phyloP scores from a whole-genome alignment of 805 yeast species.

The Cyberlindnera bimundalis region DNA sequence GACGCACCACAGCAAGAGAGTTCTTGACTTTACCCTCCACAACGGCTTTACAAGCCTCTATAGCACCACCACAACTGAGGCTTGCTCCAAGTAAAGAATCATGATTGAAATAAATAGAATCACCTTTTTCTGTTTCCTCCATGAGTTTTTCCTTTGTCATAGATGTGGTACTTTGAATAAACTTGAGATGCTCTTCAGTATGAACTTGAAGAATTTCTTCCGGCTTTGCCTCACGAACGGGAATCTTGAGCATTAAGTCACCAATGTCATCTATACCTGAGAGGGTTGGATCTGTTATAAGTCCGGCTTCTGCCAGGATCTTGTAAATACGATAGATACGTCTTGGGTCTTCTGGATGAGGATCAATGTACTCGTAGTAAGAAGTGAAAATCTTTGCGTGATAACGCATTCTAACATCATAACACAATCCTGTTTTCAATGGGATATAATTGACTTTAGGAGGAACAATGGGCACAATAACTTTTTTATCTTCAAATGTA shows the following conservation, averaged over 20 bases:
- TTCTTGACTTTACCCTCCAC: slow-evolving; percentile 90
- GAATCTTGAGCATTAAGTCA: slow-evolving; percentile 81
- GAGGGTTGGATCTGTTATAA: slow-evolving; percentile 76
- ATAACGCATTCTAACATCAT: slow-evolving; percentile 96
- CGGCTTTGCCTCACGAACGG: slow-evolving; percentile 81
- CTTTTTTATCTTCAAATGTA: slow-evolving; percentile 29
- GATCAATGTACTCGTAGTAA: slow-evolving; percentile 91
- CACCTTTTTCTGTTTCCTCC: slow-evolving; percentile 86
- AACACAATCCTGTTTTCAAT: slow-evolving; percentile 88
- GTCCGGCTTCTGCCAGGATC: slow-evolving; percentile 89
- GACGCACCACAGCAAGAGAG: slow-evolving; percentile 91
- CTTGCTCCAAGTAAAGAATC: slow-evolving; percentile 86
- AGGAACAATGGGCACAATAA: slow-evolving; percentile 53
- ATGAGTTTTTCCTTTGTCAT: slow-evolving; percentile 77
- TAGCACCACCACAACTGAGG: slow-evolving; percentile 94
- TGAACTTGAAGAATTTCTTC: slow-evolving; percentile 89
- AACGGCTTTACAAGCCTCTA: slow-evolving; percentile 94
- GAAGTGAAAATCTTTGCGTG: slow-evolving; percentile 93
- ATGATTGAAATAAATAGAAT: slow-evolving; percentile 91
- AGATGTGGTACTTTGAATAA: slow-evolving; percentile 66
- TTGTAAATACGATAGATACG: slow-evolving; percentile 92
- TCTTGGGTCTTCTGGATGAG: slow-evolving; percentile 98
- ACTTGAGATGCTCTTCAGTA: slow-evolving; percentile 72
- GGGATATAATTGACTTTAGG: slow-evolving; percentile 73
- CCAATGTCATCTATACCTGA: slow-evolving; percentile 70